Evolutionary conservation across 1,139 yeast species (phyloP), one percentile per base, ranked within the genome.

Genomic region (Lodderomyces oxycetoniae): DNA sequence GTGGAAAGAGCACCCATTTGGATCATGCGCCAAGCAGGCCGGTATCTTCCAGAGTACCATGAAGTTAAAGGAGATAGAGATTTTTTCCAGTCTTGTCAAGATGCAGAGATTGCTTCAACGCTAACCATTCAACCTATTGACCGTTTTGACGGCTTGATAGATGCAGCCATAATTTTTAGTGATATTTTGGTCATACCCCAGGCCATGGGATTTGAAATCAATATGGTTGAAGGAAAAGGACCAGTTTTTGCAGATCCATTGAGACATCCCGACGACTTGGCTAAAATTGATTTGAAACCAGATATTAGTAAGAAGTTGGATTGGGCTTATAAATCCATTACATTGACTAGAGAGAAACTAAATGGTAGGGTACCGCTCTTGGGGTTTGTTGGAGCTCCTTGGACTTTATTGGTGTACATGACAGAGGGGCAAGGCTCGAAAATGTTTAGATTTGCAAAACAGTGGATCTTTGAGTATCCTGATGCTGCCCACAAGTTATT

Each of bases 1-100:
- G 96, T 91, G 31, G 98, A 91, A 61, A 78, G 98, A 56, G 96
- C 98, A 1, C 98, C 98, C 17, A 79, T 91, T 41, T 91, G 98
- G 98, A 84, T 91, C 48, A 91, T 91, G 98, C 74, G 93, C 59
- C 93, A 83, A 65, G 93, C 91, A 3, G 94, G 94, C n/a, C 67
- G 94, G 38, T 86, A 85, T 50, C 66, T 85, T 41, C 94, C 94
- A 20, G 96, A 91, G 57, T 91, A 91, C 57, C 96, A 89, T 55
- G 74, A 78, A 54, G 96, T 79, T 31, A 91, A 91, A 57, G 95
- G 77, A 28, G 70, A 71, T n/a, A 69, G 85, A 42, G 96, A 91
- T 61, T 91, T 91, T 57, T 91, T 91, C 55, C 95, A 87, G 53
- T 80, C 91, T 10, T 93, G 98, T 55, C 74, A 93, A 50, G 93